phyloP scores from a whole-genome alignment of 108 stramenopile genomes.

The Craspedostauros australis region DNA sequence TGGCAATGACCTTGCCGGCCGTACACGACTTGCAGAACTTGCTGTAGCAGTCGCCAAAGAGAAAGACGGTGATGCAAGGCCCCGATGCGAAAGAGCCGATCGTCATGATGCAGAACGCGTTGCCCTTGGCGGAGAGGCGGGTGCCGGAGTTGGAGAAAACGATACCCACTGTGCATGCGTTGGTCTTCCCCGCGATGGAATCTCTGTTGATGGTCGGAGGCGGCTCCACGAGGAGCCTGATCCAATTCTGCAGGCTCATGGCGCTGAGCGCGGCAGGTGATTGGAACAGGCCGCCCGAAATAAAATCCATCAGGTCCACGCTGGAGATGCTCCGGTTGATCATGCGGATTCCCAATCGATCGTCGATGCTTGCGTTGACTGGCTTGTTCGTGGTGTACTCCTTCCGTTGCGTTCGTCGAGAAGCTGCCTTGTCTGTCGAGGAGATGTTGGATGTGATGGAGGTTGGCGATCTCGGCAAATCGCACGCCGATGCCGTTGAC shows the following conservation, averaged over 20 bases:
- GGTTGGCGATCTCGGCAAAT: too few relatives aligned
- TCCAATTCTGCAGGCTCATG: slow-evolving; percentile 30
- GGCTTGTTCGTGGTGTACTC: too few relatives aligned
- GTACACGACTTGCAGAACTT: slow-evolving; percentile 16
- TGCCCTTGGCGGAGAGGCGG: slow-evolving; percentile 43
- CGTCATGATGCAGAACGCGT: slow-evolving; percentile 58
- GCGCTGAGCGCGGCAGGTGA: slow-evolving; percentile 37
- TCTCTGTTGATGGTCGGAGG: slow-evolving; percentile 29
- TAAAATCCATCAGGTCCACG: slow-evolving; percentile 38
- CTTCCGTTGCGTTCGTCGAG: slow-evolving; percentile 1
- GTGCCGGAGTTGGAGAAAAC: slow-evolving; percentile 52
- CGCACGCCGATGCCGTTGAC: too few relatives aligned
- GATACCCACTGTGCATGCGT: slow-evolving; percentile 40
- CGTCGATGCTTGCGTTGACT: slow-evolving; percentile 23
- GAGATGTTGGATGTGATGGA: too few relatives aligned
- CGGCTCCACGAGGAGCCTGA: slow-evolving; percentile 16
- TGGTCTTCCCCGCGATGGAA: slow-evolving; percentile 40
- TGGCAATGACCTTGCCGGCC: slow-evolving; percentile 50
- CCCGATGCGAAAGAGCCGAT: slow-evolving; percentile 47
- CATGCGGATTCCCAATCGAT: slow-evolving; percentile 39
- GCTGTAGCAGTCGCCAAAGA: slow-evolving; percentile 74
- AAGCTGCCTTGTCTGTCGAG: background rate
- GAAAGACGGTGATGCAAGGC: slow-evolving; percentile 55
- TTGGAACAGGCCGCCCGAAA: slow-evolving; percentile 19
- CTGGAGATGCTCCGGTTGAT: slow-evolving; percentile 32